Evolutionary conservation across 1,284 basidiomycete species (phyloP), one percentile per base, ranked within the genome.

Genomic region (Neonothopanus nambi): DNA sequence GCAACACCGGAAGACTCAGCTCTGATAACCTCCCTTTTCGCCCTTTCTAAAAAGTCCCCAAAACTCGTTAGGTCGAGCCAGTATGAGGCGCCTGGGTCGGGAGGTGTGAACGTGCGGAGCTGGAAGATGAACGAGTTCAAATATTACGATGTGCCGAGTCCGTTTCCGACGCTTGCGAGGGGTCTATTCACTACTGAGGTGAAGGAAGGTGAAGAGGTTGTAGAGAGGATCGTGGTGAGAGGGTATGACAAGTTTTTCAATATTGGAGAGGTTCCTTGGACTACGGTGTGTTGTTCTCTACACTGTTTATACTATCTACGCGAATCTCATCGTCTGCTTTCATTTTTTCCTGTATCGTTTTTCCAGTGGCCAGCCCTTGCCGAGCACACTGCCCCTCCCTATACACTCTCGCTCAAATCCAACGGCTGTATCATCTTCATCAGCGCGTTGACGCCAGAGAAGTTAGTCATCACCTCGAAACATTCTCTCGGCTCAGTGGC

Each of bases 181-280:
- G 95, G 95, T 0, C 65, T 98, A 12, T 98, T 97, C 67, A 89
- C 91, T 67, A 65, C 67, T 17, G 55, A 66, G 26, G 51, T 55
- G 6, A 44, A 48, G 55, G 56, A 56, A 48, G 35, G 15, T 13
- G 26, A 65, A 35, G 52, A 46, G 24, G 57, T 57, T 38, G 65
- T 70, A 35, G 79, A 91, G 64, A 73, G 92, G 46, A 96, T 99
- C 52, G 87, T 96, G 0, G 89, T 84, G 0, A 76, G 97, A 45
- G 96, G 96, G 0, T 99, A 99, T 65, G 97, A 99, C 78, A 99
- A 99, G 73, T 99, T 99, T 73, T 99, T 99, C 79, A 99, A 98
- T 67, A 91, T 97, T 30, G 91, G 87, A 24, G 96, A 99, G 67
- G 92, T 98, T 23, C 87, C 89, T 1, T 99, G 95, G 94, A 95